Percentiles rank a stretch among this genome's conserved stretches.
phyloP scores from a whole-genome alignment of 345 rosid genomes.

The Eucalyptus cladocalyx region DNA sequence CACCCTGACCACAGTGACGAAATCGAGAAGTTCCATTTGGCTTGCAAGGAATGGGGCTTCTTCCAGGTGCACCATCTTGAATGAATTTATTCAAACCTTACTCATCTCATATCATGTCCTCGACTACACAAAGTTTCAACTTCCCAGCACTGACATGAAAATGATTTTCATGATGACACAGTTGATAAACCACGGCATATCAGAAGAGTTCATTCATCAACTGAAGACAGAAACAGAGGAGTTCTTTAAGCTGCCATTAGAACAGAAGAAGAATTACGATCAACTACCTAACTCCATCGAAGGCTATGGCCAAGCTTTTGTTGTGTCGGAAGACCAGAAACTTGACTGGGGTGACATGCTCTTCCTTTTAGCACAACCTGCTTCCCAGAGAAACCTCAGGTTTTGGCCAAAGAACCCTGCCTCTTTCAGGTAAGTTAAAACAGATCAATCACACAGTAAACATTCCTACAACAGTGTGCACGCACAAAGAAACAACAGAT shows the following conservation, averaged over 20 bases:
- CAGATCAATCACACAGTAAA: neutral
- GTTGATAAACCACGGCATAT: constrained; percentile 29
- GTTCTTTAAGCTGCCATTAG: constrained; percentile 28
- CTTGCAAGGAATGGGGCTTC: constrained; percentile 54
- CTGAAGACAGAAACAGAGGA: constrained; percentile 22
- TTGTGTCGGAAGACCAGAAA: constrained; percentile 29
- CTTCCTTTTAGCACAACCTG: constrained; percentile 16
- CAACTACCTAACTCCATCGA: constrained; percentile 21
- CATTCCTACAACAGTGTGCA: neutral
- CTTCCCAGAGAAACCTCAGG: constrained; percentile 1
- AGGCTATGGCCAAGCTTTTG: constrained; percentile 54
- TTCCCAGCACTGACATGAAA: neutral
- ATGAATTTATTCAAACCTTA: neutral
- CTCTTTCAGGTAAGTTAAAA: constrained; percentile 13
- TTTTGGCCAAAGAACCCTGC: constrained; percentile 24
- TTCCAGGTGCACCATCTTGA: constrained; percentile 30
- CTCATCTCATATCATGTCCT: neutral
- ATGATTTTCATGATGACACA: neutral
- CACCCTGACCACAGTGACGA: constrained; percentile 3
- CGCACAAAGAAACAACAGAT: neutral
- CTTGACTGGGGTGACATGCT: constrained; percentile 51
- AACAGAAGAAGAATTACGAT: constrained; percentile 18
- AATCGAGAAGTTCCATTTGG: constrained; percentile 21
- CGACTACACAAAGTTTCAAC: neutral
- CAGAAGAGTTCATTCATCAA: constrained; percentile 6